Conservation (phyloP, 179 eudicot species). For the Pouteria campechiana region DNA sequence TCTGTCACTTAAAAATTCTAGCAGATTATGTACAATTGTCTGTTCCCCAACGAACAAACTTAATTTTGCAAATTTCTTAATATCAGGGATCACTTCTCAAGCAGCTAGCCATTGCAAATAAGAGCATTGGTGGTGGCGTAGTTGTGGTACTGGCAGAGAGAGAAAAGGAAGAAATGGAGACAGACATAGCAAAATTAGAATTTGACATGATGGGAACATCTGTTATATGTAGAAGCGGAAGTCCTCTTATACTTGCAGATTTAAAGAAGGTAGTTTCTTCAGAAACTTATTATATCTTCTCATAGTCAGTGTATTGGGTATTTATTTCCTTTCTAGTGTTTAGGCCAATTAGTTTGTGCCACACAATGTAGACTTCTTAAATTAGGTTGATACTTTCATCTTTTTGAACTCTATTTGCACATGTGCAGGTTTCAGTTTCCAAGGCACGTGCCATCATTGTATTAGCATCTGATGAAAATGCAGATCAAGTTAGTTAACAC, state of each 20-base stretch:
- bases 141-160: constrained; percentile 94
- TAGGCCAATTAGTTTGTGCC: too few relatives aligned
- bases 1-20: too few relatives aligned
- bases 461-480: constrained; percentile 89
- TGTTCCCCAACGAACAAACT: too few relatives aligned
- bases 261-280: constrained; percentile 63
- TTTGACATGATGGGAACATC: constrained; percentile 92
- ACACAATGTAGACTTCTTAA: too few relatives aligned
- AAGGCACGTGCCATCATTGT: constrained; percentile 94
- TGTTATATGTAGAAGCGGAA: constrained; percentile 93
- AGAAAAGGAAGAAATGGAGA: constrained; percentile 95
- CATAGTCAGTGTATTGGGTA: neutral
- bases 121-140: constrained; percentile 90
- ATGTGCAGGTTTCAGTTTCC: constrained; percentile 90
- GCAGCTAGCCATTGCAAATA: constrained; percentile 91
- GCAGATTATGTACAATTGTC: too few relatives aligned
- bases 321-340: too few relatives aligned
- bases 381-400: too few relatives aligned
- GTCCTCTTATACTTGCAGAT: constrained; percentile 97
- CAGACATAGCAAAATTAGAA: constrained; percentile 80
- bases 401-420: too few relatives aligned
- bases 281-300: neutral
- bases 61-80: neutral
- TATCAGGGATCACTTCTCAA: constrained; percentile 86
- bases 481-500: constrained; percentile 56